These are phyloP conservation scores for Dipodascopsis uninucleata DNA, from an alignment of 805 yeast species.

Conservation along the genomic window DNA sequence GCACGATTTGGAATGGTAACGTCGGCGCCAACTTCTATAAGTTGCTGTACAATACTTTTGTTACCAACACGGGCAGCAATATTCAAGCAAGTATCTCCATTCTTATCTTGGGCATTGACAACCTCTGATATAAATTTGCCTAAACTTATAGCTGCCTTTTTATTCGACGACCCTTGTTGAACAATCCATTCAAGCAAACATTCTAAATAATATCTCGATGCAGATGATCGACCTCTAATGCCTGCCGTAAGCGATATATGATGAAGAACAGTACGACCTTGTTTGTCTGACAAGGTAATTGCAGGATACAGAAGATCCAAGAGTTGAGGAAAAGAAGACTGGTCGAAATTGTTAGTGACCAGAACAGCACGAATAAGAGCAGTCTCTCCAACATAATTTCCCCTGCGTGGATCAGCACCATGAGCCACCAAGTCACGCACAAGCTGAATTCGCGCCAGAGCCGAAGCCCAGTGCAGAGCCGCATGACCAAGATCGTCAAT, in stretches of 20 bases:
- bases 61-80: constrained; percentile 88
- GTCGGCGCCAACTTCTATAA: constrained; percentile 86
- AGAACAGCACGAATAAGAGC: constrained; percentile 78
- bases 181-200: constrained; percentile 76
- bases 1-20: constrained; percentile 73
- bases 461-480: constrained; percentile 93
- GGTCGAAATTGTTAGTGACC: constrained; percentile 79
- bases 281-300: constrained; percentile 58
- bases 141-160: constrained; percentile 39
- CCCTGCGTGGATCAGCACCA: constrained; percentile 64
- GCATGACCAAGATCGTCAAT: constrained; percentile 93
- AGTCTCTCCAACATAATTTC: constrained; percentile 84
- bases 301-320: constrained; percentile 75
- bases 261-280: constrained; percentile 78
- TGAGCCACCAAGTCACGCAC: constrained; percentile 64
- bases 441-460: constrained; percentile 71
- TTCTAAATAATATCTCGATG: constrained; percentile 69
- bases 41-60: constrained; percentile 70
- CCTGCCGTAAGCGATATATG: constrained; percentile 81
- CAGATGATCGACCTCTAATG: constrained; percentile 65
- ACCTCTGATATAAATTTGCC: constrained; percentile 62
- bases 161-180: constrained; percentile 43
- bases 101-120: constrained; percentile 83
- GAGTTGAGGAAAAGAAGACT: constrained; percentile 66
- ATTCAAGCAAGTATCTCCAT: constrained; percentile 93